These are phyloP conservation scores for Trichosporon ovoides DNA, from an alignment of 1,284 basidiomycete genomes.

Conservation along the genomic window DNA sequence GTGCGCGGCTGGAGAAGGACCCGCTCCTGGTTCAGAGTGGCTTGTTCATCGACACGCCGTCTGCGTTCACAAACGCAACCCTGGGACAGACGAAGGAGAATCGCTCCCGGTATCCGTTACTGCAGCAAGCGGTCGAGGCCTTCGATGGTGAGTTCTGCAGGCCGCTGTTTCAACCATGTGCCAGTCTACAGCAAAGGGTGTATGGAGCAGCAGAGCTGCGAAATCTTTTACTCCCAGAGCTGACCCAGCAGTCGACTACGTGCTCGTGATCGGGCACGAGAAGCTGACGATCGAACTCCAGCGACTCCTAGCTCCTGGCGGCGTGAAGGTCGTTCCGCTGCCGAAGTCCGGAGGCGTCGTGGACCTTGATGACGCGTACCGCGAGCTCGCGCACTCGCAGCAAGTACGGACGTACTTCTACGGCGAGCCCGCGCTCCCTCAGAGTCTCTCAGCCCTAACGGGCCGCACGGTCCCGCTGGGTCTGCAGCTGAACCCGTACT, in stretches of 20 bases:
- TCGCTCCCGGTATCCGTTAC: slow-evolving; percentile 70
- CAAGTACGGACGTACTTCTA: slow-evolving; percentile 95
- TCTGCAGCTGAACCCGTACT: slow-evolving; percentile 77
- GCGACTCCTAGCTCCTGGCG: slow-evolving; percentile 59
- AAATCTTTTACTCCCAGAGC: not conserved
- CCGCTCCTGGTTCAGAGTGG: slow-evolving; percentile 64
- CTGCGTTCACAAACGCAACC: slow-evolving; percentile 70
- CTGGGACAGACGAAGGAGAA: slow-evolving; percentile 55
- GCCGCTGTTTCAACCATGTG: too few species aligned
- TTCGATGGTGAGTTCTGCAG: slow-evolving; percentile 64
- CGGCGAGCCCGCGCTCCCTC: slow-evolving; percentile 61
- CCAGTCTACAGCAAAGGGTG: too few species aligned
- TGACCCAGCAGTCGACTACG: slow-evolving; percentile 69
- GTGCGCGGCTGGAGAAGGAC: slow-evolving; percentile 63
- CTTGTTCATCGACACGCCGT: slow-evolving; percentile 84
- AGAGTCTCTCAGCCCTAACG: slow-evolving; percentile 51
- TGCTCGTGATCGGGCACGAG: slow-evolving; percentile 93
- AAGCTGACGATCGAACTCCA: slow-evolving; percentile 95
- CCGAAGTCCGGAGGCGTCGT: slow-evolving; percentile 95
- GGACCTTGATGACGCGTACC: slow-evolving; percentile 77
- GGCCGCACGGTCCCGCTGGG: slow-evolving; percentile 62
- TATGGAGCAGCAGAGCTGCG: too few species aligned
- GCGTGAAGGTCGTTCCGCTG: slow-evolving; percentile 73
- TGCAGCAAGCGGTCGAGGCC: slow-evolving; percentile 82
- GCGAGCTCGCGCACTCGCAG: slow-evolving; percentile 69